phyloP scores from a whole-genome alignment of 2,329 filamentous ascomycete genomes.

The Talaromyces piceae region DNA sequence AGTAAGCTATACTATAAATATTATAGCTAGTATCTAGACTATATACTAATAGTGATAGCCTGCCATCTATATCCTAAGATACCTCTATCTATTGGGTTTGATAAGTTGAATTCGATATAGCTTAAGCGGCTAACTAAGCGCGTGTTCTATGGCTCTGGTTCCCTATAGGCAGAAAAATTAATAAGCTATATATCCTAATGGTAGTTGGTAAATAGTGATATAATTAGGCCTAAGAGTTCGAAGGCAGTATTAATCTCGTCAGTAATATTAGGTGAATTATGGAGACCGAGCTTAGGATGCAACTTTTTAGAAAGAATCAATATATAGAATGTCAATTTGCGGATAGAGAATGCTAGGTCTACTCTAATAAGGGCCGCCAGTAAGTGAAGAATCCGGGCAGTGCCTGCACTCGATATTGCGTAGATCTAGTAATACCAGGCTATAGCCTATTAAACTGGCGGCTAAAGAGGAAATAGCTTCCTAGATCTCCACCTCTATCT shows the following conservation, averaged over 20 bases:
- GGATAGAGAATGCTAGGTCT: conserved; percentile 1
- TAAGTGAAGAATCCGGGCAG: conserved; percentile 2
- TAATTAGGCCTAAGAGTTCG: neutral
- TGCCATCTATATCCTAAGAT: too few relatives aligned
- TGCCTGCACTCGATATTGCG: conserved; percentile 2
- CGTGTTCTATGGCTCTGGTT: neutral
- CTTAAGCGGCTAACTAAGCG: too few relatives aligned
- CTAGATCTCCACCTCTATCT: too few relatives aligned
- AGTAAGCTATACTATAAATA: too few relatives aligned
- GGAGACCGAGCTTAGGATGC: conserved; percentile 2
- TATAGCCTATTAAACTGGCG: neutral
- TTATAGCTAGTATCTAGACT: too few relatives aligned
- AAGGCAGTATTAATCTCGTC: neutral
- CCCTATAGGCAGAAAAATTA: neutral
- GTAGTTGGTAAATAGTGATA: neutral
- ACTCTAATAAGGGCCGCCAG: neutral
- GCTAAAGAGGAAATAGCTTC: neutral
- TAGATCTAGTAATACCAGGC: neutral
- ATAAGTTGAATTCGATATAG: too few relatives aligned
- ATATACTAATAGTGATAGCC: too few relatives aligned
- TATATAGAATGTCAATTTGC: neutral
- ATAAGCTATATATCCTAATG: neutral
- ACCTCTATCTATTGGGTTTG: too few relatives aligned
- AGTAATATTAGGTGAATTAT: conserved; percentile 2
- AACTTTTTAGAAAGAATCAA: neutral